A percentile compares a stretch with the other conserved stretches of the same genome.
Evolutionary conservation across 1,139 yeast species (phyloP).

Genomic region (Sporopachydermia cereana): DNA sequence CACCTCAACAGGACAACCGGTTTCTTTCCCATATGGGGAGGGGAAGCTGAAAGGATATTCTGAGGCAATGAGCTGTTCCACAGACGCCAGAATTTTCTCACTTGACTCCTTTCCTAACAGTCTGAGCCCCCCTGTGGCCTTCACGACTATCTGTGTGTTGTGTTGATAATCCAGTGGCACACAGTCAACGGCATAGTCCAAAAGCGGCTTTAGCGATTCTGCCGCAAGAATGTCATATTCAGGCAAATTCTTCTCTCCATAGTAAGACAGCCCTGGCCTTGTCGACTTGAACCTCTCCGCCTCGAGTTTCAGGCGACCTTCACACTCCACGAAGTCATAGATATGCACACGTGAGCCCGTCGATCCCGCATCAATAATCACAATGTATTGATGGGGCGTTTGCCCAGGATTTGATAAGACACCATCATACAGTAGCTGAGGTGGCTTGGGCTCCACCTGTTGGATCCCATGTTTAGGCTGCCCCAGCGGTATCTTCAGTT

Average conservation of each 20-base stretch:
- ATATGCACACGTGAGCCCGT: neutral
- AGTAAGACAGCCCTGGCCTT: neutral
- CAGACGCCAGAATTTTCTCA: neutral
- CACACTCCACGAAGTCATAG: neutral
- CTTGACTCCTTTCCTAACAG: constrained; percentile 1
- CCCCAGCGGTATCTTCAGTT: too few relatives aligned
- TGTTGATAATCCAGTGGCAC: neutral
- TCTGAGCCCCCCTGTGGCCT: constrained; percentile 1
- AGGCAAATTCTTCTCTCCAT: neutral
- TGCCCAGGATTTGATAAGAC: too few relatives aligned
- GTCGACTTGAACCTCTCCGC: neutral
- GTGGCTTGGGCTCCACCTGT: too few relatives aligned
- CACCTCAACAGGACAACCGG: neutral
- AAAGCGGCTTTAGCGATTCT: neutral
- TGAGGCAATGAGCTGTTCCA: neutral
- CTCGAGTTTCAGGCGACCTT: neutral
- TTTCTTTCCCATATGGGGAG: neutral
- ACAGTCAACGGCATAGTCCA: neutral
- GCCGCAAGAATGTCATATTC: neutral
- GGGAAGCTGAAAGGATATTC: neutral
- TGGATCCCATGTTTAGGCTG: too few relatives aligned
- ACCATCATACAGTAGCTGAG: too few relatives aligned
- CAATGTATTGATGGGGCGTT: neutral
- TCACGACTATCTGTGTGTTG: neutral
- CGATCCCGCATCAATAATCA: constrained; percentile 1